Conservation (phyloP, 768 basidiomycete species). For the Suillus luteus region DNA sequence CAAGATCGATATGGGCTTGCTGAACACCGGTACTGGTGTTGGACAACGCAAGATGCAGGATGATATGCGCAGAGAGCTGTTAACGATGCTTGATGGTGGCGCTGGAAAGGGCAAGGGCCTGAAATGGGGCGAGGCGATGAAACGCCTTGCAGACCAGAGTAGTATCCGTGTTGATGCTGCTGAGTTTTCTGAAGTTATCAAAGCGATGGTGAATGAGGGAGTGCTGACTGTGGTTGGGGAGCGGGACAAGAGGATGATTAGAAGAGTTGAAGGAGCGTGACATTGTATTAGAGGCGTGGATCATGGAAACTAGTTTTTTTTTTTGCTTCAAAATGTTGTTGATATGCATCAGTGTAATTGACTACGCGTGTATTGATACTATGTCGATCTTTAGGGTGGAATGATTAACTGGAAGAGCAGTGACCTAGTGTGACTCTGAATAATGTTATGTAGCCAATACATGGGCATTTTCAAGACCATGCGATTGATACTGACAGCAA, state of each 20-base stretch:
- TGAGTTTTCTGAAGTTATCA: constrained; percentile 84
- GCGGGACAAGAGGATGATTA: constrained; percentile 80
- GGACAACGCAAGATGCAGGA: constrained; percentile 84
- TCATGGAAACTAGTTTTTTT: constrained; percentile 23
- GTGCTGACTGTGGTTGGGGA: constrained; percentile 85
- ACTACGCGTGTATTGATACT: neutral
- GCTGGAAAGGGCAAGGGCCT: constrained; percentile 58
- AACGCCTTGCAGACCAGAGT: constrained; percentile 79
- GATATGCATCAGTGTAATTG: neutral
- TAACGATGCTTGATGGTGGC: constrained; percentile 60
- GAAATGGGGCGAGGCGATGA: constrained; percentile 83
- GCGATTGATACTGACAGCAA: neutral
- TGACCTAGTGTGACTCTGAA: neutral
- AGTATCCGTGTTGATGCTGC: constrained; percentile 73
- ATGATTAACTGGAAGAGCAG: neutral
- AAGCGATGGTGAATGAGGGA: constrained; percentile 82
- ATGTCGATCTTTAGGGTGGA: neutral
- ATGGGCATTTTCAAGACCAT: neutral
- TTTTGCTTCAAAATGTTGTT: constrained; percentile 1
- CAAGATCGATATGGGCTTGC: constrained; percentile 94
- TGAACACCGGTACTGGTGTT: constrained; percentile 90
- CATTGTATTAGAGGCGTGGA: constrained; percentile 17
- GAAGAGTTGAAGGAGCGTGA: constrained; percentile 55
- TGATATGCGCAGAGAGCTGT: constrained; percentile 86
- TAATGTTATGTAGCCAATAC: neutral